A percentile compares a stretch with the other conserved stretches of the same genome.
Evolutionary conservation across 306 rosid species (phyloP).

Genomic region (Quercus berberidifolia): DNA sequence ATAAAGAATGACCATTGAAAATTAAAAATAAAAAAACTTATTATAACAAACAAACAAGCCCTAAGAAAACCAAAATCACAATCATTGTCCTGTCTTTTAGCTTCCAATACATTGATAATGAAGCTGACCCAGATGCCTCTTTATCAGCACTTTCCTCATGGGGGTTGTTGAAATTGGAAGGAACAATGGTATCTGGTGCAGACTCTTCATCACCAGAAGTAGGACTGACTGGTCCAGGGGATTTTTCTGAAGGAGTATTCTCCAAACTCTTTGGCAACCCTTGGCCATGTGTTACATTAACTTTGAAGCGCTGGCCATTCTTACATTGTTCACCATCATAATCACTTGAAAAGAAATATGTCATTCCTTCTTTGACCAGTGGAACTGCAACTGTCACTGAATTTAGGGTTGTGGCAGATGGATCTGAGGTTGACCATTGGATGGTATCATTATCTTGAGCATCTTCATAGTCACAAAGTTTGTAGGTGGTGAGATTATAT

Average conservation of each 20-base stretch:
- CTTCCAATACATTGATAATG: conserved; percentile 18
- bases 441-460: conserved; percentile 61
- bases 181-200: conserved; percentile 72
- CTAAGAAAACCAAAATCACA: conserved; percentile 20
- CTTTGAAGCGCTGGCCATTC: conserved; percentile 66
- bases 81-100: conserved; percentile 9
- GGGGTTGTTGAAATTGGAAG: conserved; percentile 77
- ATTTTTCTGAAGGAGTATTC: conserved; percentile 21
- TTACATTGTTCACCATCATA: conserved; percentile 89
- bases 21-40: background rate
- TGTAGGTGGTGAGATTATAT: conserved; percentile 69
- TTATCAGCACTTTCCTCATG: conserved; percentile 19
- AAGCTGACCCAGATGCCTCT: conserved; percentile 39
- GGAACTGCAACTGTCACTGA: conserved; percentile 60
- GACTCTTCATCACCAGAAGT: conserved; percentile 57
- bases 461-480: conserved; percentile 60
- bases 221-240: conserved; percentile 60
- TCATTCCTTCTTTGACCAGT: conserved; percentile 55
- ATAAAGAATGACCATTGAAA: background rate
- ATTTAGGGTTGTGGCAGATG: conserved; percentile 44
- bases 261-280: conserved; percentile 57
- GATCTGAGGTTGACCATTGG: conserved; percentile 64
- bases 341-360: conserved; percentile 75
- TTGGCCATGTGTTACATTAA: conserved; percentile 66
- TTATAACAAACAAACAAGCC: conserved; percentile 21